Percentiles rank a stretch among this genome's conserved stretches.
phyloP scores from a whole-genome alignment of 306 rosid species.

The Ziziphus jujuba region DNA sequence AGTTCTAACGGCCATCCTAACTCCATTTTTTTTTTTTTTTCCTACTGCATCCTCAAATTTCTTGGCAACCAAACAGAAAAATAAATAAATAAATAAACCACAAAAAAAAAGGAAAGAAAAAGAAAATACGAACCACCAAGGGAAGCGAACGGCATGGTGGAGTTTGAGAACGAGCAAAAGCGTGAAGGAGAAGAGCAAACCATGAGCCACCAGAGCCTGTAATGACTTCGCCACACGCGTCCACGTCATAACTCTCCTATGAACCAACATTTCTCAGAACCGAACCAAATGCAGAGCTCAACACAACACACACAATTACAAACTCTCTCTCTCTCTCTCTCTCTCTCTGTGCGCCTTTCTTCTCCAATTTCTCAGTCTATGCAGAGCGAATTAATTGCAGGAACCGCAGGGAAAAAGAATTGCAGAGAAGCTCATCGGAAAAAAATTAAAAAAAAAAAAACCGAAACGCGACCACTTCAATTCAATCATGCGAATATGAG shows the following conservation, averaged over 20 bases:
- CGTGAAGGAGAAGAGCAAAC: constrained; percentile 69
- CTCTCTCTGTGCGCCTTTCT: too few relatives aligned
- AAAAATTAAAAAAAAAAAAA: constrained; percentile 29
- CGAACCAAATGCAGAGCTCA: constrained; percentile 2
- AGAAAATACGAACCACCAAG: constrained; percentile 74
- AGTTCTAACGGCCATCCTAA: not conserved
- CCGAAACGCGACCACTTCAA: constrained; percentile 4
- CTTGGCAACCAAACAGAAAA: constrained; percentile 15
- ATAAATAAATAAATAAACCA: not conserved
- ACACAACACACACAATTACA: constrained; percentile 4
- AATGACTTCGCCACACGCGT: constrained; percentile 68
- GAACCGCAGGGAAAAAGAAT: constrained; percentile 1
- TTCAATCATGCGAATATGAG: constrained; percentile 6
- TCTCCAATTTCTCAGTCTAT: not conserved
- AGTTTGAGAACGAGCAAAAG: constrained; percentile 68
- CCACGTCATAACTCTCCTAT: constrained; percentile 78
- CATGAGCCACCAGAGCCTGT: constrained; percentile 62
- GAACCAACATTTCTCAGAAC: constrained; percentile 44
- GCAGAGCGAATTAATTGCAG: not conserved
- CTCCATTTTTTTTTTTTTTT: not conserved
- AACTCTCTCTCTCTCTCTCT: not conserved
- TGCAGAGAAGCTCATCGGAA: constrained; percentile 9
- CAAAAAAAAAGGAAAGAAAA: not conserved
- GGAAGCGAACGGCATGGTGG: constrained; percentile 37
- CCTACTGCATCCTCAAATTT: not conserved